Evolutionary conservation across 1,139 yeast genomes (phyloP), one percentile per base, ranked within the genome.

Genomic region (Saccharomyces hybrid): DNA sequence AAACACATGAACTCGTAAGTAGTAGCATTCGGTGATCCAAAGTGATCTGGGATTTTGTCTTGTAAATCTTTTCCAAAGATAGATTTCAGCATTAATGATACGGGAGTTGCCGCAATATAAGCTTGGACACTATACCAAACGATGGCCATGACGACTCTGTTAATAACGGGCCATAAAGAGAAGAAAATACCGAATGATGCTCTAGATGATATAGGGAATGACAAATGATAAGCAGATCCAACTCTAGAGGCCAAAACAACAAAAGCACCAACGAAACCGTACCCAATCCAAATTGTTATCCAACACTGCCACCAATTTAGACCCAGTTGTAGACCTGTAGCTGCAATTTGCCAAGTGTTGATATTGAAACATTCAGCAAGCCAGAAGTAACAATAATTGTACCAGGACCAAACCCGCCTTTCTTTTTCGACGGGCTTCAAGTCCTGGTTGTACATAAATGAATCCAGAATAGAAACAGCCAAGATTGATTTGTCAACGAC

Each of bases 231-330:
- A 59, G 77, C 77, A 2, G 88, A 76, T 64, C 95, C 96, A 47
- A 85, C 78, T 63, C 91, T 75, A 25, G 91, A 84, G 34, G 85
- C 78, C 27, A 82, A 67, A 26, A 80, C 78, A 50, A 87, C 84
- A 64, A 85, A 84, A 1, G 77, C 63, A 63, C 85, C 87, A 57
- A 83, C 81, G 52, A 83, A 67, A 38, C 76, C 66, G 67, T 84
- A 84, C 13, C 89, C 89, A 27, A 83, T 61, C 95, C 95, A 87
- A 26, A 88, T 91, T 0, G 93, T 80, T 34, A 88, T 67, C 95
- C 96, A 88, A 14, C 87, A 83, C 68, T 83, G 90, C 95, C 95
- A 88, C 95, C 95, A 88, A 16, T 84, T 81, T 71, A 88, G 73
- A 6, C 93, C 93, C 46, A 80, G 78, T 53, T 75, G 75, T 56